A percentile compares a stretch with the other conserved stretches of the same genome.
These are phyloP conservation scores for Penstemon newberryi DNA, from an alignment of 257 asterid genomes.

Conservation along the genomic window DNA sequence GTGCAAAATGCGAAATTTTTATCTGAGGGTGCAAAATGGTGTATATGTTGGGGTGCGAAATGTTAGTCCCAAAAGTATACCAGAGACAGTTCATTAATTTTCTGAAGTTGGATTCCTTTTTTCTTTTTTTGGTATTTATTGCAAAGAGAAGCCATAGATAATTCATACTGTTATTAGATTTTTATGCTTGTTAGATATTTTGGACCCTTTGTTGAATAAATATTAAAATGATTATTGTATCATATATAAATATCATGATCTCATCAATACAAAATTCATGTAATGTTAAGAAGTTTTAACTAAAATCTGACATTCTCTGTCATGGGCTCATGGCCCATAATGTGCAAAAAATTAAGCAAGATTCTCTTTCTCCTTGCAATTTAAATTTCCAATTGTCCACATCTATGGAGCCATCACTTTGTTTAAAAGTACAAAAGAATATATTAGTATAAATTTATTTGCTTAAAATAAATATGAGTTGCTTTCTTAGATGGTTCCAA, in stretches of 20 bases:
- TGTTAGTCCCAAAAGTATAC: too few relatives aligned
- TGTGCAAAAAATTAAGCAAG: conserved; percentile 30
- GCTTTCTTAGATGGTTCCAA: conserved; percentile 35
- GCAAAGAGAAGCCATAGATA: conserved; percentile 23
- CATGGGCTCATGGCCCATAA: conserved; percentile 59
- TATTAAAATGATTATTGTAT: conserved; percentile 21
- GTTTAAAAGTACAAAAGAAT: conserved; percentile 18
- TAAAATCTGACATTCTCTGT: conserved; percentile 45
- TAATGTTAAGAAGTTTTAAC: conserved; percentile 46
- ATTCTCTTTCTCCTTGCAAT: conserved; percentile 36
- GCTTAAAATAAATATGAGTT: too few relatives aligned
- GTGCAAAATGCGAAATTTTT: too few relatives aligned
- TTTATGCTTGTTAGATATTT: conserved; percentile 13
- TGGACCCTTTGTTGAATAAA: conserved; percentile 1
- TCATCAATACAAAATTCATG: conserved; percentile 43
- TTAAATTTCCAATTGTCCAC: conserved; percentile 37
- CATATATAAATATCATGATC: conserved; percentile 16
- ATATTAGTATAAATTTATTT: neutral
- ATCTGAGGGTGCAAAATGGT: too few relatives aligned
- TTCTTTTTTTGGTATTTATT: conserved; percentile 2
- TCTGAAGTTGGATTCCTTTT: neutral
- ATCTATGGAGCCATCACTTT: conserved; percentile 25
- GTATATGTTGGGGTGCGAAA: too few relatives aligned
- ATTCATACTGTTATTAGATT: conserved; percentile 16
- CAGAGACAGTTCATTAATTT: too few relatives aligned